Percentiles rank a stretch among this genome's conserved stretches.
Conservation (phyloP, 176 grass and related monocot genomes). For the Urochloa ruziziensis region DNA sequence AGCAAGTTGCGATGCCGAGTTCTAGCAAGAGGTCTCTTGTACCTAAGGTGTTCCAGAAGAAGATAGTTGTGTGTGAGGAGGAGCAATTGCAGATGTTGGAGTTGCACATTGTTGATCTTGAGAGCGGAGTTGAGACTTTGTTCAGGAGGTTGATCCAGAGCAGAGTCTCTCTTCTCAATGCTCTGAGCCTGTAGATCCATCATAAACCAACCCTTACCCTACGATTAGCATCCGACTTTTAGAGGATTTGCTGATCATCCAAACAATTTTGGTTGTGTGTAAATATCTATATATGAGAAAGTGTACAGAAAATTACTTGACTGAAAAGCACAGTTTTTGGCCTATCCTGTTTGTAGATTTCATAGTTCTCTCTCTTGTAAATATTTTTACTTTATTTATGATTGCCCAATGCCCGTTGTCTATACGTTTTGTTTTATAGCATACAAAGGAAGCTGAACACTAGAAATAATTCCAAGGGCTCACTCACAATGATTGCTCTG, state of each 20-base stretch:
- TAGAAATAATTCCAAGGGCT: background rate
- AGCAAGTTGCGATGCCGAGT: background rate
- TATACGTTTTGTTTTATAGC: background rate
- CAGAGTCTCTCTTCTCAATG: conserved; percentile 38
- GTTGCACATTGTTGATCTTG: conserved; percentile 22
- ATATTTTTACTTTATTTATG: background rate
- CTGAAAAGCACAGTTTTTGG: background rate
- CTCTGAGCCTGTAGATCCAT: conserved; percentile 34
- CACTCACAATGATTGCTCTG: background rate
- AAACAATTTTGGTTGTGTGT: background rate
- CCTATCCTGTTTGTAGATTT: background rate
- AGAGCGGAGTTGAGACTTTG: conserved; percentile 19
- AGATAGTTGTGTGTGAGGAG: background rate
- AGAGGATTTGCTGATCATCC: background rate
- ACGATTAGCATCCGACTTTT: conserved; percentile 1
- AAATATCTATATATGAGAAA: background rate
- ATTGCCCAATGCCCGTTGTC: background rate
- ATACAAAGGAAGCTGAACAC: background rate
- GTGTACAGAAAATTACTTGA: background rate
- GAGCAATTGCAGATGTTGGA: conserved; percentile 19
- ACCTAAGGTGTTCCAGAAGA: conserved; percentile 1
- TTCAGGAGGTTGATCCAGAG: conserved; percentile 35
- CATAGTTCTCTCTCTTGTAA: background rate
- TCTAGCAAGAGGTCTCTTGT: conserved; percentile 12
- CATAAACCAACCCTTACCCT: background rate